Base-by-base conservation (phyloP, 139 green algal species). In the Picocystis salinarum region DNA sequence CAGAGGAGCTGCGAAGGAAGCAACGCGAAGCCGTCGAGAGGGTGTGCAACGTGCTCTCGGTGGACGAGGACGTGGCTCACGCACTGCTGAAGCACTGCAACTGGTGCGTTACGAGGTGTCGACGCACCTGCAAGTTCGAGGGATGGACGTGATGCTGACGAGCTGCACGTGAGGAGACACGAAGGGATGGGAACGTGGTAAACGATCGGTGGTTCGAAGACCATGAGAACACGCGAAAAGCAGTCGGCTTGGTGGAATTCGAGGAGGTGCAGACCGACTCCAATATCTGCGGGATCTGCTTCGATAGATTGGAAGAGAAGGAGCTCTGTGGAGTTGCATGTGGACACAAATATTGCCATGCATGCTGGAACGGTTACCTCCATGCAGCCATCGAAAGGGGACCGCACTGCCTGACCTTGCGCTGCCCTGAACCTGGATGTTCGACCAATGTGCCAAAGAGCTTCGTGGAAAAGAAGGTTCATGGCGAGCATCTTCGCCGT, bases 241-340 rank as follows among this genome's bases (percentile, higher is more conserved):
- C 61, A 36, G 58, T 91, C 4, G 83, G 83, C 1, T 55, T 93
- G 4, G 13, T 71, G 30, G 62, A 77, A 10, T 40, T 13, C 22
- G 46, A n/a, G n/a, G n/a, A n/a, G n/a, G n/a, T n/a, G n/a, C n/a
- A n/a, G n/a, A n/a, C n/a, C n/a, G n/a, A n/a, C n/a, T n/a, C n/a
- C n/a, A n/a, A n/a, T n/a, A 58, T 20, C 4, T 95, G 85, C 62
- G 57, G 69, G 34, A 89, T 96, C 42, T 96, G 86, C 69, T 96
- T 91, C 27, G 83, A 94, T 15, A 50, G 40, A 4, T 77, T 70
- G 39, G 37, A 55, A 3, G 42, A 45, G 6, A 15, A 23, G 0
- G 42, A 62, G 2, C 80, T 85, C 65, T 42, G 45, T 36, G 46
- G 50, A 3, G 66, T 67, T 2, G 10, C 54, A 50, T 69, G 75